Evolutionary conservation across 2,329 filamentous ascomycete species (phyloP), one percentile per base, ranked within the genome.

Genomic region (Trichophaea hybrida): DNA sequence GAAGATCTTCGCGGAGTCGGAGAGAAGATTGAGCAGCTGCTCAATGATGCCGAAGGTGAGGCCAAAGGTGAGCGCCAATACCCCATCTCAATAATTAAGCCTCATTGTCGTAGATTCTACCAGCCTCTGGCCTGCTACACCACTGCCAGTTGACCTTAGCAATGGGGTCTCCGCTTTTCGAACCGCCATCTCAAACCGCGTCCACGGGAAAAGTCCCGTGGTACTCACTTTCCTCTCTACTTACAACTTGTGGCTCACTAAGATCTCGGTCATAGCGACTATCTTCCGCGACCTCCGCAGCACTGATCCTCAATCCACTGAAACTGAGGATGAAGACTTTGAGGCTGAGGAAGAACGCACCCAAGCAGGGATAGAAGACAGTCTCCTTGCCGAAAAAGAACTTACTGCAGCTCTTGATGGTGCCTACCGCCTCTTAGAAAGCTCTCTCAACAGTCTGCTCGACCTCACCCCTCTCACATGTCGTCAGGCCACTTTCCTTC

Each of bases 301-400:
- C 65, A 79, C 33, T 8, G 6, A 6, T 13, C 6, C 10, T 12
- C 31, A 53, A 2, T 15, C 46, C 6, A 40, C 52, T 7, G 24
- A 81, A 59, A 90, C 86, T 85, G 84, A 90, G 63, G 84, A 87
- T 58, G 84, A 87, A 61, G 81, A 85, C 55, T 73, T 75, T 10
- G 81, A 85, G 55, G 80, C 88, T 44, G 85, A 88, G 61, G 84
- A 88, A 61, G 85, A 90, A 63, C 77, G 85, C 57, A 80, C 78
- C 0, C 78, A 85, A 17, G 83, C 87, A 62, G 76, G 77, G 15
- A 78, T 83, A 37, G 83, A 88, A 66, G 87, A 93, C 66, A 84
- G 86, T 0, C 74, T 76, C 44, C 71, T 78, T 63, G 72, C 93
- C 5, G 78, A 81, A 59, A 76, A 81, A 37, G 77, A 77, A 58